A percentile compares a stretch with the other conserved stretches of the same genome.
These are phyloP conservation scores for Penicillium turbatum DNA, from an alignment of 495 filamentous ascomycete species.

Conservation along the genomic window DNA sequence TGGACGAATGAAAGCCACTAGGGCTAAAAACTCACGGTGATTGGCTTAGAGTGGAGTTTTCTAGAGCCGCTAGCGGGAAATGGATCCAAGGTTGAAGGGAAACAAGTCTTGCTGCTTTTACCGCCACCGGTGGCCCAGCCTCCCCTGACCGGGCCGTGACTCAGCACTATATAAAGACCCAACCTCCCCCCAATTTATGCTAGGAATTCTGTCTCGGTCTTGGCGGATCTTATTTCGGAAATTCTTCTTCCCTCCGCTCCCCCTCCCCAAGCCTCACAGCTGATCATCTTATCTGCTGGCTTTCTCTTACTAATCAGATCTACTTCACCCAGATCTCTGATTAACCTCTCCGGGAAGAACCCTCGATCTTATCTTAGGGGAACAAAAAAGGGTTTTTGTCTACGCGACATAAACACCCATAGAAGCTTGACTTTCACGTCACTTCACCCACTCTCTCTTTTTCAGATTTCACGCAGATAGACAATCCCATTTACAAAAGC, in stretches of 20 bases:
- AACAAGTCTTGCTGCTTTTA: constrained; percentile 38
- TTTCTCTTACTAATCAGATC: constrained; percentile 20
- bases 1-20: constrained; percentile 8
- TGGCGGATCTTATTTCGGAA: constrained; percentile 38
- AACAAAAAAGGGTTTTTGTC: constrained; percentile 5
- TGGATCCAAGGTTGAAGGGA: constrained; percentile 34
- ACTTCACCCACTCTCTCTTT: constrained; percentile 25
- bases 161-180: constrained; percentile 48
- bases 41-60: constrained; percentile 9
- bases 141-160: constrained; percentile 39
- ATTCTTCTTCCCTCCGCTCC: constrained; percentile 27
- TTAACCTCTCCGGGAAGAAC: constrained; percentile 13
- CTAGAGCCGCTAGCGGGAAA: constrained; percentile 25
- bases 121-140: constrained; percentile 40
- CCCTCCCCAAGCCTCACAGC: constrained; percentile 17
- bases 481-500: constrained; percentile 26
- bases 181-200: constrained; percentile 35
- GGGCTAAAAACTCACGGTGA: background rate
- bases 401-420: constrained; percentile 4
- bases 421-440: constrained; percentile 8
- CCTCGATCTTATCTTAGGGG: constrained; percentile 6
- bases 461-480: constrained; percentile 36
- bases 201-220: constrained; percentile 44
- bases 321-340: constrained; percentile 14
- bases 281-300: constrained; percentile 17